Percentiles rank a stretch among this genome's conserved stretches.
These are phyloP conservation scores for Leccinum solheimii DNA, from an alignment of 1,284 basidiomycete species.

Conservation along the genomic window DNA sequence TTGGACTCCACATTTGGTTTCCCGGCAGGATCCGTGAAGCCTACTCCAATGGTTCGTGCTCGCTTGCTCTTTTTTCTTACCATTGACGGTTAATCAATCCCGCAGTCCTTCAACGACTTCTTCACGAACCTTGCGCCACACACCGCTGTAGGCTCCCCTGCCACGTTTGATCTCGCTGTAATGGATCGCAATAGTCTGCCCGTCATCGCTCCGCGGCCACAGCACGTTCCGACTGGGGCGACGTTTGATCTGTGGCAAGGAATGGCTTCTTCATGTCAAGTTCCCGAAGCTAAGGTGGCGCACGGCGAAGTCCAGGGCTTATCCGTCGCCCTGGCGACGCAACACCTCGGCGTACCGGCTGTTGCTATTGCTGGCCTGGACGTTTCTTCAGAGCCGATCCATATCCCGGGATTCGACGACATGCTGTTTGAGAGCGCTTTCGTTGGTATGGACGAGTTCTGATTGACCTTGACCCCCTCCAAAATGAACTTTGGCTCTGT, in stretches of 20 bases:
- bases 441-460: slow-evolving; percentile 8
- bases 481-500: background rate
- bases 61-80: background rate
- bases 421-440: slow-evolving; percentile 21
- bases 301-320: slow-evolving; percentile 3
- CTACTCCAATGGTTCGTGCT: slow-evolving; percentile 24
- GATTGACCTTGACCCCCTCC: background rate
- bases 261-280: slow-evolving; percentile 4
- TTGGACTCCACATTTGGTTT: slow-evolving; percentile 29
- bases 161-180: slow-evolving; percentile 30
- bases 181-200: slow-evolving; percentile 36
- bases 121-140: slow-evolving; percentile 27
- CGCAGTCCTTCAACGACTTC: slow-evolving; percentile 26
- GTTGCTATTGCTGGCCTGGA: slow-evolving; percentile 20
- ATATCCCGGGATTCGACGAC: slow-evolving; percentile 24
- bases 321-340: slow-evolving; percentile 1
- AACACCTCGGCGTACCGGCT: slow-evolving; percentile 1
- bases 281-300: slow-evolving; percentile 5
- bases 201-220: slow-evolving; percentile 37
- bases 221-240: slow-evolving; percentile 22
- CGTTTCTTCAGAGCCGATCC: slow-evolving; percentile 3
- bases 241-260: slow-evolving; percentile 31
- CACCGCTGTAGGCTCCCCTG: slow-evolving; percentile 15
- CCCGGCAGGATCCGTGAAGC: slow-evolving; percentile 21
- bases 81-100: background rate